Evolutionary conservation across 306 rosid genomes (phyloP), one percentile per base, ranked within the genome.

Genomic region (Canavalia gladiata): DNA sequence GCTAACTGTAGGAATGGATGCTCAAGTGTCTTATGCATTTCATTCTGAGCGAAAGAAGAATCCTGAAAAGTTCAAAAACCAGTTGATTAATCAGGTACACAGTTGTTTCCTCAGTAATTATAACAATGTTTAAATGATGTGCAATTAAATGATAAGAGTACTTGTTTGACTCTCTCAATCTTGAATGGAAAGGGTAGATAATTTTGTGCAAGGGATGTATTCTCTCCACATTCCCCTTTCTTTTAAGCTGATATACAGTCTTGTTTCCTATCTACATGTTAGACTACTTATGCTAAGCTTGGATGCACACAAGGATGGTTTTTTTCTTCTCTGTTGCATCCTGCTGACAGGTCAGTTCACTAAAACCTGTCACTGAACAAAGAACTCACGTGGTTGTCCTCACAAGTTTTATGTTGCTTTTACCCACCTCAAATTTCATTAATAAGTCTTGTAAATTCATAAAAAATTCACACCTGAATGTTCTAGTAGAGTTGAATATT

Each of bases 21-120:
- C 98, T 82, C 98, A 95, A 89, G 97, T 95, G 74, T 95, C 99
- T 42, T 93, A 93, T 50, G 97, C 94, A 58, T 95, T 95, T 89
- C 99, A 95, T 85, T 89, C 97, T 30, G 98, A 95, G 87, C 80
- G 99, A 77, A 95, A 95, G 89, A 28, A 77, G 91, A 89, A 93
- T 86, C 99, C 99, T 1, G 99, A 92, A 86, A 95, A 90, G 62
- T 95, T 93, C 68, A 95, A 93, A 81, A 91, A 91, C 83, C 99
- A 93, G 80, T 85, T 93, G 70, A 81, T 87, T 76, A 93, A 95
- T 86, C 97, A 93, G 97, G 99, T 93, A 84, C 56, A 29, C 9
- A 68, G 42, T 29, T 76, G 55, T 69, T 83, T 56, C 65, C 47
- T 34, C 70, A n/a, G 62, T 37, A 10, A 62, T 58, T 57, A 50